These are phyloP conservation scores for Sarcomyxa edulis DNA, from an alignment of 768 basidiomycete genomes.

Conservation along the genomic window DNA sequence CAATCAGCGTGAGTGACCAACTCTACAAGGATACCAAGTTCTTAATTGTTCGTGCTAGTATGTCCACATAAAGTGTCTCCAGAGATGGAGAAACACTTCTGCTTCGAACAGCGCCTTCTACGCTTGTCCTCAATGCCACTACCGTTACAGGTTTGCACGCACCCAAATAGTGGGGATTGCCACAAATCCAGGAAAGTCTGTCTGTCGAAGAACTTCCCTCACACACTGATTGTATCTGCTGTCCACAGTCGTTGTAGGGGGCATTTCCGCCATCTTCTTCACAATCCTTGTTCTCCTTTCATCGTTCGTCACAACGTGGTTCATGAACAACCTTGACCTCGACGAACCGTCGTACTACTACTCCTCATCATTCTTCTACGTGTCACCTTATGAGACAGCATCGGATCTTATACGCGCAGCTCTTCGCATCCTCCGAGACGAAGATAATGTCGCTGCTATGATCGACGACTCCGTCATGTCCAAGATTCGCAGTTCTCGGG, in stretches of 20 bases:
- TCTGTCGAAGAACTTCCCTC: slow-evolving; percentile 12
- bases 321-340: slow-evolving; percentile 60
- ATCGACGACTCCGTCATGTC: slow-evolving; percentile 27
- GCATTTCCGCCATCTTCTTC: slow-evolving; percentile 56
- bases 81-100: slow-evolving; percentile 67
- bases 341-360: slow-evolving; percentile 46
- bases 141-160: slow-evolving; percentile 71
- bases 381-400: slow-evolving; percentile 53
- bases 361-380: slow-evolving; percentile 33
- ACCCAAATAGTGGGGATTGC: slow-evolving; percentile 69
- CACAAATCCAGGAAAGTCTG: slow-evolving; percentile 59
- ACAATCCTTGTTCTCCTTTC: slow-evolving; percentile 60
- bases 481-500: slow-evolving; percentile 9
- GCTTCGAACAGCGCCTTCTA: slow-evolving; percentile 66
- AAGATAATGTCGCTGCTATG: slow-evolving; percentile 35
- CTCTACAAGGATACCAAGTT: slow-evolving; percentile 7
- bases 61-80: slow-evolving; percentile 76
- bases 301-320: slow-evolving; percentile 65
- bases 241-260: slow-evolving; percentile 57
- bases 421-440: slow-evolving; percentile 56
- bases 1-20: slow-evolving; percentile 50
- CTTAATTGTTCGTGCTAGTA: slow-evolving; percentile 35
- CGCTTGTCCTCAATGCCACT: slow-evolving; percentile 75
- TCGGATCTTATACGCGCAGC: slow-evolving; percentile 60
- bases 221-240: slow-evolving; percentile 6